These are phyloP conservation scores for Cyclotella choctawhatcheeana DNA, from an alignment of 108 stramenopile species.

Conservation along the genomic window DNA sequence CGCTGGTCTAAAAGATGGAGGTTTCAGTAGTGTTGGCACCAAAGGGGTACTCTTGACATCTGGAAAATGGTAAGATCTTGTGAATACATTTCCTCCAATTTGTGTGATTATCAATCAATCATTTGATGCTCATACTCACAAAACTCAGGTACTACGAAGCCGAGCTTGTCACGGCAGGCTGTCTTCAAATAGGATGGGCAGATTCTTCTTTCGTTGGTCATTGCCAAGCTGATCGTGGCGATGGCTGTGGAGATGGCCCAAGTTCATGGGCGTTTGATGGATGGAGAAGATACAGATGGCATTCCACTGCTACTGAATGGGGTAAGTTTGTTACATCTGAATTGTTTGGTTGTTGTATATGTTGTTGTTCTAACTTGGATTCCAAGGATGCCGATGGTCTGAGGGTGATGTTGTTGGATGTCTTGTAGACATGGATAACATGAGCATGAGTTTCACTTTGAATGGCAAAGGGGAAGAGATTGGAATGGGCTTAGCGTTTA, in stretches of 20 bases:
- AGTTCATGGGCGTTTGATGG: slow-evolving; percentile 97
- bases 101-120: neutral
- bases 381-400: slow-evolving; percentile 89
- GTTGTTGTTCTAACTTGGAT: too few relatives aligned
- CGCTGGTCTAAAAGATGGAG: slow-evolving; percentile 80
- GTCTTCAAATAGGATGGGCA: slow-evolving; percentile 95
- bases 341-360: too few relatives aligned
- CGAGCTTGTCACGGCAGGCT: slow-evolving; percentile 86
- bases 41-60: slow-evolving; percentile 79
- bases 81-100: neutral
- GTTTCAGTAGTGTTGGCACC: slow-evolving; percentile 89
- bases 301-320: slow-evolving; percentile 88
- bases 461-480: slow-evolving; percentile 91
- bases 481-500: slow-evolving; percentile 89
- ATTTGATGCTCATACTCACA: neutral
- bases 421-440: slow-evolving; percentile 88
- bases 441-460: slow-evolving; percentile 84
- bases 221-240: slow-evolving; percentile 84
- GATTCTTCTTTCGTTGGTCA: slow-evolving; percentile 89
- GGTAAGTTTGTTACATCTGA: too few relatives aligned
- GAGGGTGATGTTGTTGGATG: slow-evolving; percentile 92
- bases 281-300: slow-evolving; percentile 94
- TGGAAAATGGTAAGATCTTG: slow-evolving; percentile 75
- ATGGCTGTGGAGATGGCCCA: slow-evolving; percentile 94
- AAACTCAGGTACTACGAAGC: slow-evolving; percentile 86